A percentile compares a stretch with the other conserved stretches of the same genome.
Conservation (phyloP, 192 early-diverging fungal species). For the Irineochytrium annulatum region DNA sequence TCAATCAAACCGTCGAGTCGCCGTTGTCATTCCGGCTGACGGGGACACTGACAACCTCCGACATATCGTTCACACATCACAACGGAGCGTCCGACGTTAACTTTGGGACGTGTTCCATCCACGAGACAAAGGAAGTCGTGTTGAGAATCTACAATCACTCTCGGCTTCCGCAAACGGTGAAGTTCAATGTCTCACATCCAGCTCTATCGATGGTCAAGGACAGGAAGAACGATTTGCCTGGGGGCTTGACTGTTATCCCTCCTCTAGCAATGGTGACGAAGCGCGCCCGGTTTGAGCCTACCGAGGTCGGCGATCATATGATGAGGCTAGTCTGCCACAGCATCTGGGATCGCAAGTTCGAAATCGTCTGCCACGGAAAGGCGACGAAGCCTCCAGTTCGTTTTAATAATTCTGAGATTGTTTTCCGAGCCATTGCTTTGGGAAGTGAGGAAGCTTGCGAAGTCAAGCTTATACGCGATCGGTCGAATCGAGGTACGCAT, state of each 20-base stretch:
- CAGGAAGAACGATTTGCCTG: neutral
- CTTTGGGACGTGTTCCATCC: constrained; percentile 12
- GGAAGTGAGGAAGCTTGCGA: constrained; percentile 8
- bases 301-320: constrained; percentile 9
- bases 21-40: constrained; percentile 6
- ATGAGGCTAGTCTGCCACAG: constrained; percentile 17
- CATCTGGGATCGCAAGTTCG: constrained; percentile 25
- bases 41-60: constrained; percentile 24
- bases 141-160: constrained; percentile 24
- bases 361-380: constrained; percentile 15
- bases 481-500: no score
- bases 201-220: constrained; percentile 9
- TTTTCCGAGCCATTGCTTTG: constrained; percentile 1
- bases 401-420: constrained; percentile 13
- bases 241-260: constrained; percentile 8
- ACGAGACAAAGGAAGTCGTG: constrained; percentile 14
- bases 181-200: constrained; percentile 6
- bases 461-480: constrained; percentile 2
- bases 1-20: constrained; percentile 24
- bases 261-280: constrained; percentile 3
- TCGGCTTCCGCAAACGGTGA: constrained; percentile 15
- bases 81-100: constrained; percentile 3
- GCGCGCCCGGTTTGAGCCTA: constrained; percentile 19
- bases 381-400: constrained; percentile 3
- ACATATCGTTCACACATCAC: constrained; percentile 13